Conservation (phyloP, 2,329 filamentous ascomycete species). For the Aspergillus sp. region DNA sequence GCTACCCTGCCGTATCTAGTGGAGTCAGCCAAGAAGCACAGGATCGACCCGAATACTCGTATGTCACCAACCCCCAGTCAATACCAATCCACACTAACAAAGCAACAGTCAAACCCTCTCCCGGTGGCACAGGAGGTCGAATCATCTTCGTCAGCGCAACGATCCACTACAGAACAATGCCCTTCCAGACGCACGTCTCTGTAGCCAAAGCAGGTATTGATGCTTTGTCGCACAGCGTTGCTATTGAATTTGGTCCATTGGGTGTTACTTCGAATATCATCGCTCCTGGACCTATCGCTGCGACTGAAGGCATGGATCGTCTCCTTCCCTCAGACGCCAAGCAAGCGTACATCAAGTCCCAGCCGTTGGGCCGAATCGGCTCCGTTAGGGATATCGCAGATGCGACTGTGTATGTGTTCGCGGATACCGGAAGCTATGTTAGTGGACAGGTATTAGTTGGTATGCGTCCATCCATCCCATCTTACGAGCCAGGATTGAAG, state of each 20-base stretch:
- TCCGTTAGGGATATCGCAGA: slow-evolving; percentile 83
- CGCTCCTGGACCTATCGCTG: slow-evolving; percentile 75
- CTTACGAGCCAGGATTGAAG: too few relatives aligned
- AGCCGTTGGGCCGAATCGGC: slow-evolving; percentile 72
- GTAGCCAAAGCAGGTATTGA: slow-evolving; percentile 91
- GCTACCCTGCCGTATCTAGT: slow-evolving; percentile 77
- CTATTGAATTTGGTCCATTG: slow-evolving; percentile 82
- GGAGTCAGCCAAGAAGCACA: slow-evolving; percentile 61
- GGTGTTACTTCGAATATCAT: slow-evolving; percentile 86
- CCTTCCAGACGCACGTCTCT: slow-evolving; percentile 80
- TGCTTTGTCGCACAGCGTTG: slow-evolving; percentile 68
- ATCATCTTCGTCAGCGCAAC: slow-evolving; percentile 88
- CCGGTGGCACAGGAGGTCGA: slow-evolving; percentile 62
- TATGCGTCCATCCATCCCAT: slow-evolving; percentile 12
- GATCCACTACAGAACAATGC: slow-evolving; percentile 81
- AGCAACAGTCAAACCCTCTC: slow-evolving; percentile 23
- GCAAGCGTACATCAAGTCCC: slow-evolving; percentile 39
- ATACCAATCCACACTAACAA: slow-evolving; percentile 4
- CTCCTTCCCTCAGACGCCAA: slow-evolving; percentile 50
- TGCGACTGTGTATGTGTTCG: slow-evolving; percentile 82
- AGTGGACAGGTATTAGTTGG: slow-evolving; percentile 72
- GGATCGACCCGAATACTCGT: slow-evolving; percentile 52
- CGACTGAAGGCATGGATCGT: slow-evolving; percentile 73
- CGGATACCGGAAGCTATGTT: slow-evolving; percentile 76
- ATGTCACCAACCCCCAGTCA: slow-evolving; percentile 10